Evolutionary conservation across 805 yeast genomes (phyloP).

Genomic region (Tetrapisispora pingtungensis): DNA sequence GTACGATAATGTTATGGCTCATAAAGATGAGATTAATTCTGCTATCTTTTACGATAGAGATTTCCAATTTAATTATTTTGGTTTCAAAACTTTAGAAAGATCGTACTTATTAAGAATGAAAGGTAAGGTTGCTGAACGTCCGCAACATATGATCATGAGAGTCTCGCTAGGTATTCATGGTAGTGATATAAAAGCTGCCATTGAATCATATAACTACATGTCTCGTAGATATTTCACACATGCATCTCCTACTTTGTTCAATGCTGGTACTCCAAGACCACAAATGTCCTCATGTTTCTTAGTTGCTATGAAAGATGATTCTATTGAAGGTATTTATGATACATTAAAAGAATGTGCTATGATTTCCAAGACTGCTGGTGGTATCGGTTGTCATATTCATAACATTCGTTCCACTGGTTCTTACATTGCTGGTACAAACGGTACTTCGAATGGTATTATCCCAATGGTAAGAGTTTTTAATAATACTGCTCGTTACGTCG

Average conservation of each 20-base stretch:
- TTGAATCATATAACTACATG: conserved; percentile 84
- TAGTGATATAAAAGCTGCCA: conserved; percentile 47
- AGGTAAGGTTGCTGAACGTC: conserved; percentile 73
- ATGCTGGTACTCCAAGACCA: conserved; percentile 81
- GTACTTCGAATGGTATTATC: conserved; percentile 81
- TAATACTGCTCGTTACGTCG: conserved; percentile 93
- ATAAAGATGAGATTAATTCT: conserved; percentile 58
- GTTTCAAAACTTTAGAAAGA: conserved; percentile 83
- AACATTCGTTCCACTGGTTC: conserved; percentile 83
- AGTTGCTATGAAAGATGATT: conserved; percentile 85
- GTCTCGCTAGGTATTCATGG: conserved; percentile 90
- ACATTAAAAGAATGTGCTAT: conserved; percentile 82
- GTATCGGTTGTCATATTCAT: conserved; percentile 83
- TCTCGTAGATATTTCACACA: conserved; percentile 81
- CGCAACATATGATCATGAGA: conserved; percentile 83
- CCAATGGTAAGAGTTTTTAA: conserved; percentile 97
- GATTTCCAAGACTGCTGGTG: conserved; percentile 92
- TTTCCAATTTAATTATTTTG: conserved; percentile 70
- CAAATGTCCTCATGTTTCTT: conserved; percentile 89
- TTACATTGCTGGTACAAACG: conserved; percentile 84
- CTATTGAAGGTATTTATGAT: conserved; percentile 89
- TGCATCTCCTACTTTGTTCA: conserved; percentile 91
- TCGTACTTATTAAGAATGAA: conserved; percentile 65
- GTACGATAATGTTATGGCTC: conserved; percentile 48
- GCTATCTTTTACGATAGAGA: conserved; percentile 74